These are phyloP conservation scores for Saturnispora kantuleensis DNA, from an alignment of 805 yeast genomes.

Conservation along the genomic window DNA sequence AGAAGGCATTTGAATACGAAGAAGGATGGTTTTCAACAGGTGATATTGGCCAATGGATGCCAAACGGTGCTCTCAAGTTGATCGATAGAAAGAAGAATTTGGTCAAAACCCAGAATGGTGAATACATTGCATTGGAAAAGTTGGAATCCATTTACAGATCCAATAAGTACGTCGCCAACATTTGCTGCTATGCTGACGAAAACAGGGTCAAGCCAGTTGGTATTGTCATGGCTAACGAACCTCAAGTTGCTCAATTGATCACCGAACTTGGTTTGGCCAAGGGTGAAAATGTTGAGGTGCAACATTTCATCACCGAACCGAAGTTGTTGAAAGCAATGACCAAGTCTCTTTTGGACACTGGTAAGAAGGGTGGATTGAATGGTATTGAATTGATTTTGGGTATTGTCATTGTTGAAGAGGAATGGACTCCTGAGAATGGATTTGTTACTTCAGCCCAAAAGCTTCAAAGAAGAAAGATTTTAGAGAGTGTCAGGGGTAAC, in stretches of 20 bases:
- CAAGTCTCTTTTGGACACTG: slow-evolving; percentile 60
- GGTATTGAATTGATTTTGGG: slow-evolving; percentile 84
- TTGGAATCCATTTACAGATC: slow-evolving; percentile 87
- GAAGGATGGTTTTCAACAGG: slow-evolving; percentile 97
- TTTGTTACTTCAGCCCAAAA: slow-evolving; percentile 93
- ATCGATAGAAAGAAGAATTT: slow-evolving; percentile 94
- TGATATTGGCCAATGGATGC: slow-evolving; percentile 91
- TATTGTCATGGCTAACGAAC: slow-evolving; percentile 74
- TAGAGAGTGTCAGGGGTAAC: slow-evolving; percentile 52
- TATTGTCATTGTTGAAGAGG: slow-evolving; percentile 69
- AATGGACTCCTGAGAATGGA: slow-evolving; percentile 97
- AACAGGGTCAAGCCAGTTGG: slow-evolving; percentile 86
- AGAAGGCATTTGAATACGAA: slow-evolving; percentile 55
- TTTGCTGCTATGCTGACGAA: slow-evolving; percentile 90
- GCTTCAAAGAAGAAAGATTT: slow-evolving; percentile 85
- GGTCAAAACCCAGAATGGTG: slow-evolving; percentile 94
- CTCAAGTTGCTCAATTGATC: slow-evolving; percentile 50
- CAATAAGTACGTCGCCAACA: slow-evolving; percentile 60
- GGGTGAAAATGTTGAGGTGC: slow-evolving; percentile 31
- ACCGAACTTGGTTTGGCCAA: slow-evolving; percentile 44
- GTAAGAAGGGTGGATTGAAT: slow-evolving; percentile 64
- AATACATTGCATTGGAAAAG: slow-evolving; percentile 94
- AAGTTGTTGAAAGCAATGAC: slow-evolving; percentile 46
- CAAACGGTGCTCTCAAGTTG: slow-evolving; percentile 66
- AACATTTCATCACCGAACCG: slow-evolving; percentile 44